A percentile compares a stretch with the other conserved stretches of the same genome.
phyloP scores from a whole-genome alignment of 306 rosid genomes.

The Luffa aegyptiaca region DNA sequence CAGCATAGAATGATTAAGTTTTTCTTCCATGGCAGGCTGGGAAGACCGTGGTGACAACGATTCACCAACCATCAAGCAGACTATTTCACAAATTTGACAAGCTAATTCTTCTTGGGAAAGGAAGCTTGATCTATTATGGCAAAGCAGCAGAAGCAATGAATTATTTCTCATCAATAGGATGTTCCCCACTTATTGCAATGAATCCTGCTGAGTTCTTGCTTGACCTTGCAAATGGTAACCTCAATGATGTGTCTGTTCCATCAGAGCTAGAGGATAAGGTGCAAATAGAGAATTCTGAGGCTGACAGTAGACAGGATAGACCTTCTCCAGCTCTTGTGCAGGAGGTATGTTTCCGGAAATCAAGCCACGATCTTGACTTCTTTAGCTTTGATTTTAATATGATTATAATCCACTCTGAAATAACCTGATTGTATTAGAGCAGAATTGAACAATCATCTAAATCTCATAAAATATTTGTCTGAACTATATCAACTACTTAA shows the following conservation, averaged over 20 bases:
- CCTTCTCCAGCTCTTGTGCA: conserved; percentile 79
- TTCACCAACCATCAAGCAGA: conserved; percentile 97
- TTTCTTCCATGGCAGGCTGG: conserved; percentile 53
- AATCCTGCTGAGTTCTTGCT: conserved; percentile 94
- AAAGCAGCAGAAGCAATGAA: conserved; percentile 73
- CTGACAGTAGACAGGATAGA: conserved; percentile 43
- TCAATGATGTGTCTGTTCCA: conserved; percentile 76
- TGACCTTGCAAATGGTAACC: conserved; percentile 91
- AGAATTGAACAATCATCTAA: neutral
- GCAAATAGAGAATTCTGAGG: conserved; percentile 48
- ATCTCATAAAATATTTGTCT: neutral
- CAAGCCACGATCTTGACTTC: neutral
- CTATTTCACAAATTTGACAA: conserved; percentile 92
- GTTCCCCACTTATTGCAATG: conserved; percentile 85
- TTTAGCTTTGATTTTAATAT: neutral
- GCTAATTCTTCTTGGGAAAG: conserved; percentile 93
- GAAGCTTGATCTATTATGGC: conserved; percentile 87
- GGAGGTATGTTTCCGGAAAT: conserved; percentile 42
- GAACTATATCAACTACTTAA: neutral
- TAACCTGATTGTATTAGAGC: neutral
- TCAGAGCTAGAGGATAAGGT: conserved; percentile 86
- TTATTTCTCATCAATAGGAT: conserved; percentile 85
- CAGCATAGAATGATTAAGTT: neutral
- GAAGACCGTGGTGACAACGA: conserved; percentile 90
- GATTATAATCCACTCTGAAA: neutral